phyloP scores from a whole-genome alignment of 2,329 filamentous ascomycete genomes.

The Claviceps sorghi region DNA sequence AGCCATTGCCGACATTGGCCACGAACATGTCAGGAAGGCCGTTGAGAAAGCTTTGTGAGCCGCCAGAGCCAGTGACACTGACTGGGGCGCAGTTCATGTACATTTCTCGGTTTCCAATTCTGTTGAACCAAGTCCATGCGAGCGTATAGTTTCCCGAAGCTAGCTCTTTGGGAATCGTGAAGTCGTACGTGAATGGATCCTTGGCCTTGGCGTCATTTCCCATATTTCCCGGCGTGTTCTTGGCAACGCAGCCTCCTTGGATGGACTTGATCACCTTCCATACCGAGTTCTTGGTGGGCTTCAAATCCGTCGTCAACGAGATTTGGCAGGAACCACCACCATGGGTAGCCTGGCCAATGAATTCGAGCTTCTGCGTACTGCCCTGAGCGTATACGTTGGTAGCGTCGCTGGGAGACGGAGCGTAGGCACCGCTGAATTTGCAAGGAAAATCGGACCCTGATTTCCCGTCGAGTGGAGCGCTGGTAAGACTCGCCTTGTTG shows the following conservation, averaged over 20 bases:
- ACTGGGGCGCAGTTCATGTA: slow-evolving; percentile 93
- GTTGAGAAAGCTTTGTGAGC: slow-evolving; percentile 37
- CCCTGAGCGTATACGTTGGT: slow-evolving; percentile 43
- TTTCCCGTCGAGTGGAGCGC: slow-evolving; percentile 43
- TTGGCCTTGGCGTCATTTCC: slow-evolving; percentile 25
- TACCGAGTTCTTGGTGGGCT: slow-evolving; percentile 47
- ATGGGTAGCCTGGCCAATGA: slow-evolving; percentile 63
- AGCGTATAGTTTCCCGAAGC: slow-evolving; percentile 64
- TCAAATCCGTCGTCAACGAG: slow-evolving; percentile 63
- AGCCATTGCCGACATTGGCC: slow-evolving; percentile 47
- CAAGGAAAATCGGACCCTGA: slow-evolving; percentile 66
- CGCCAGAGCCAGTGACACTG: slow-evolving; percentile 41
- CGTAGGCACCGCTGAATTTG: slow-evolving; percentile 41
- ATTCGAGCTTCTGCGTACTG: slow-evolving; percentile 35
- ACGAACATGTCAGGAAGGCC: slow-evolving; percentile 57
- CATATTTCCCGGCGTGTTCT: slow-evolving; percentile 42
- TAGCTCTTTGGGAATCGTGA: slow-evolving; percentile 56
- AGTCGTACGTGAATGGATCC: slow-evolving; percentile 47
- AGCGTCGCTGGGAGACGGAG: slow-evolving; percentile 24
- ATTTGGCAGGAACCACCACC: slow-evolving; percentile 90
- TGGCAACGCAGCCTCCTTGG: slow-evolving; percentile 68
- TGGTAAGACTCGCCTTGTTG: slow-evolving; percentile 26
- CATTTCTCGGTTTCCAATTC: slow-evolving; percentile 82
- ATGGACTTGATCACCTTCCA: slow-evolving; percentile 89
- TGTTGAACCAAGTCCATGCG: slow-evolving; percentile 94